These are phyloP conservation scores for Podospora bellae-mahoneyi DNA, from an alignment of 495 filamentous ascomycete genomes.

Conservation along the genomic window DNA sequence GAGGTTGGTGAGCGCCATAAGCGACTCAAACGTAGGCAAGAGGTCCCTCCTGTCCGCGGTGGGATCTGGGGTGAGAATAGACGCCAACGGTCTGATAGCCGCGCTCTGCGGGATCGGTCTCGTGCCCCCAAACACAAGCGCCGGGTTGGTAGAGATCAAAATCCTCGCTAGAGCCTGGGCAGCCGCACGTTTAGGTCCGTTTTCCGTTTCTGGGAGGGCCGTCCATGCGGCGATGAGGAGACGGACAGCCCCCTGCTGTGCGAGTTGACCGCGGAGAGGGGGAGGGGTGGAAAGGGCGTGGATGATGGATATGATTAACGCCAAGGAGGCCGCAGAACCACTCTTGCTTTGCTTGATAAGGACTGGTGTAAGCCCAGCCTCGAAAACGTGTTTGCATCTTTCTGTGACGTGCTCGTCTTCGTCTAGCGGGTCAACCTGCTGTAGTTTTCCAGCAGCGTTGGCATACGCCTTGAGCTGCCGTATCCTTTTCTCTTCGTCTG, in stretches of 20 bases:
- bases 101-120: slow-evolving; percentile 68
- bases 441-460: slow-evolving; percentile 65
- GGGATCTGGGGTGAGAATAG: slow-evolving; percentile 59
- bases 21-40: slow-evolving; percentile 82
- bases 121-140: slow-evolving; percentile 76
- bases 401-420: slow-evolving; percentile 68
- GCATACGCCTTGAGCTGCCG: slow-evolving; percentile 89
- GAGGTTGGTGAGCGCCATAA: slow-evolving; percentile 90
- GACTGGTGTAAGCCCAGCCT: slow-evolving; percentile 68
- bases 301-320: slow-evolving; percentile 70
- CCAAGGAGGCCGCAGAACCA: slow-evolving; percentile 59
- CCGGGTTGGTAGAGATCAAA: slow-evolving; percentile 82
- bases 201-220: slow-evolving; percentile 52
- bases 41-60: slow-evolving; percentile 68
- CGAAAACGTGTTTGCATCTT: slow-evolving; percentile 73
- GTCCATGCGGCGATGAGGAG: slow-evolving; percentile 68
- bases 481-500: slow-evolving; percentile 90
- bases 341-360: slow-evolving; percentile 68
- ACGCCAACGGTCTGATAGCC: slow-evolving; percentile 73
- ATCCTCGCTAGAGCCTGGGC: slow-evolving; percentile 90
- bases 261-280: slow-evolving; percentile 70
- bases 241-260: slow-evolving; percentile 88
- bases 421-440: slow-evolving; percentile 64
- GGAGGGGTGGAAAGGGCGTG: slow-evolving; percentile 67
- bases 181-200: slow-evolving; percentile 55